Evolutionary conservation across 2,329 filamentous ascomycete genomes (phyloP).

Genomic region (Aspergillus vadensis): DNA sequence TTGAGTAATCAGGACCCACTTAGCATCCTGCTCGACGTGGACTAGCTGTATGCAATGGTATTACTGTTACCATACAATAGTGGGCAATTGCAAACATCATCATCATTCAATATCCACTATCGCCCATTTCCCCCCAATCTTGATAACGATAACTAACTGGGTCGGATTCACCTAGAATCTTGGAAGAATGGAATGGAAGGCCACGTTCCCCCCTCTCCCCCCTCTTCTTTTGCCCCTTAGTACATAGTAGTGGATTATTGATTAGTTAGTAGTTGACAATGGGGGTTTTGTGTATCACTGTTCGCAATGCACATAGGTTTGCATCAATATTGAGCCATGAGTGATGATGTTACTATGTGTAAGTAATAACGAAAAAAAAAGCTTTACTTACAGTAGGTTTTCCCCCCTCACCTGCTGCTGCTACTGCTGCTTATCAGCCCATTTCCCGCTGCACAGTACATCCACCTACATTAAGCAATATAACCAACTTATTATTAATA

Average conservation of each 20-base stretch:
- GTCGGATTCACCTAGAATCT: background rate
- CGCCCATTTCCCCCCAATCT: background rate
- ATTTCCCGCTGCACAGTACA: background rate
- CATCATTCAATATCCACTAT: background rate
- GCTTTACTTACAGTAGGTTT: no score
- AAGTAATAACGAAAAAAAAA: no score
- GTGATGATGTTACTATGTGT: no score
- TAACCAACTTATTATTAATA: background rate
- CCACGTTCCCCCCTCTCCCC: background rate
- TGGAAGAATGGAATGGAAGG: background rate
- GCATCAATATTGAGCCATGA: no score
- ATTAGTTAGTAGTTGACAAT: no score
- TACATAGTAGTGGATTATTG: background rate
- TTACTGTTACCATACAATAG: background rate
- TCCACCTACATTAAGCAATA: background rate
- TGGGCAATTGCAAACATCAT: background rate
- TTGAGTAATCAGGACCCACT: slow-evolving; percentile 4
- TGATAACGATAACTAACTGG: slow-evolving; percentile 1
- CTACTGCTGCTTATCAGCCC: no score
- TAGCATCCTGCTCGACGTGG: background rate
- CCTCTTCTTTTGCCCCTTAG: no score
- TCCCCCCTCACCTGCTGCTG: no score
- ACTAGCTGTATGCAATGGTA: background rate
- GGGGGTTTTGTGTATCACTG: no score
- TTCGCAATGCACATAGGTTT: no score